Base-by-base conservation (phyloP, 23 red algal genomes). In the Cyanidioschyzon merolae region DNA sequence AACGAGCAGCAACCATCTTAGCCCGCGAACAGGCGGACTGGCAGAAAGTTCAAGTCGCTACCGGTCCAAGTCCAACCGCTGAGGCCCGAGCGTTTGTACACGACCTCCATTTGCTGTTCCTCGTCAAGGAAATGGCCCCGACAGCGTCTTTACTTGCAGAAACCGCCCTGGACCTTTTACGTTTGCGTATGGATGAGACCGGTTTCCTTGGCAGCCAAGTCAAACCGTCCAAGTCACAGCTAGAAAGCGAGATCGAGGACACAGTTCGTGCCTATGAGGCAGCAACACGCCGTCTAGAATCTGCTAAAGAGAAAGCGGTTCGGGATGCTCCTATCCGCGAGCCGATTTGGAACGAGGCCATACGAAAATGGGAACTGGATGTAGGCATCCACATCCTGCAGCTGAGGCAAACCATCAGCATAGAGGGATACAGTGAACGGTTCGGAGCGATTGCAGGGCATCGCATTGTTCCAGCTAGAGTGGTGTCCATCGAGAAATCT, bases 361-460 rank as follows among this genome's bases (percentile, higher is more conserved):
- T 71, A 25, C n/a, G 32, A 7, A 71, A 71, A 35, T 71, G 21
- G n/a, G 63, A 25, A 7, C n/a, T 17, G n/a, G 63, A 71, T 7
- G 3, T 71, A 3, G 63, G 63, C 63, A 71, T 71, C 7, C 63
- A 71, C 30, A 35, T 71, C n/a, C 3, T 71, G 63, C 63, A 71
- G 32, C 63, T 71, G n/a, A 25, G 63, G 63, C 63, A 71, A 35
- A 27, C 32, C 12, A 35, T 71, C 12, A 35, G 32, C 32, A 71
- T 71, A 12, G n/a, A 25, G 7, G 63, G 32, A 3, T 71, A 32
- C 30, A 71, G 63, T 35, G 63, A 71, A 71, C 12, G 63, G 29
- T 71, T 71, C 29, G 63, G 63, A 35, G 29, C 32, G 63, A 32
- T 71, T 27, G 30, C 63, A 35, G 63, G 12, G 12, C n/a, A 54